phyloP scores from a whole-genome alignment of 805 yeast species.

The Brettanomyces sp. region DNA sequence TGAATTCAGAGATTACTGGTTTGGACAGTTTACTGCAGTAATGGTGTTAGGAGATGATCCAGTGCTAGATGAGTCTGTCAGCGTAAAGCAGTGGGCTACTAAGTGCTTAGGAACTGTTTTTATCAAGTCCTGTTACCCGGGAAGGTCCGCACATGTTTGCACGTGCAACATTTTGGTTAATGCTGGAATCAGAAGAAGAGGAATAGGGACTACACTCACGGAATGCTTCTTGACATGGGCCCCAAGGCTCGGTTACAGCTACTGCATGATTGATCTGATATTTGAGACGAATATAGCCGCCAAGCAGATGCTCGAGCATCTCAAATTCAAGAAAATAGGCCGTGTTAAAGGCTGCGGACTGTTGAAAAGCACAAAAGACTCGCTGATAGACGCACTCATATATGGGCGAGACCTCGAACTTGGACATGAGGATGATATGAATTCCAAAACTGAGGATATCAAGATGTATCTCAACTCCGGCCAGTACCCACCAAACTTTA shows the following conservation, averaged over 20 bases:
- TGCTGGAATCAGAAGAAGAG: conserved; percentile 86
- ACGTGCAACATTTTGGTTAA: conserved; percentile 84
- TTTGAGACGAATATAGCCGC: conserved; percentile 86
- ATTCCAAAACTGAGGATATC: conserved; percentile 52
- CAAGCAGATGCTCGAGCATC: conserved; percentile 63
- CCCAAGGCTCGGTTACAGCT: conserved; percentile 77
- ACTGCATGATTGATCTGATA: conserved; percentile 73
- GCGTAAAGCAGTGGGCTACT: conserved; percentile 73
- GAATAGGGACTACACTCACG: conserved; percentile 78
- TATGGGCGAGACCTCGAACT: conserved; percentile 75
- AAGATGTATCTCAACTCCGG: conserved; percentile 75
- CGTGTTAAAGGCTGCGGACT: conserved; percentile 82
- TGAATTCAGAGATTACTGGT: conserved; percentile 81
- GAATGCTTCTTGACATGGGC: conserved; percentile 90
- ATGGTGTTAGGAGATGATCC: conserved; percentile 71
- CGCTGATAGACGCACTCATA: conserved; percentile 76
- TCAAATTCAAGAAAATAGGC: conserved; percentile 72
- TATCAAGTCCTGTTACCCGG: conserved; percentile 84
- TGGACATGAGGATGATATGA: conserved; percentile 16
- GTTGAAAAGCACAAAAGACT: conserved; percentile 66
- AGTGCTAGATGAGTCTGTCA: conserved; percentile 29
- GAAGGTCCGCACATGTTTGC: conserved; percentile 87
- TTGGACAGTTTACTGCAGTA: conserved; percentile 71
- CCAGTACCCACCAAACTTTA: conserved; percentile 73
- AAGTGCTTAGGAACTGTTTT: conserved; percentile 85